Percentiles rank a stretch among this genome's conserved stretches.
phyloP scores from a whole-genome alignment of 1,284 basidiomycete species.

The Fomitopsis palustris region DNA sequence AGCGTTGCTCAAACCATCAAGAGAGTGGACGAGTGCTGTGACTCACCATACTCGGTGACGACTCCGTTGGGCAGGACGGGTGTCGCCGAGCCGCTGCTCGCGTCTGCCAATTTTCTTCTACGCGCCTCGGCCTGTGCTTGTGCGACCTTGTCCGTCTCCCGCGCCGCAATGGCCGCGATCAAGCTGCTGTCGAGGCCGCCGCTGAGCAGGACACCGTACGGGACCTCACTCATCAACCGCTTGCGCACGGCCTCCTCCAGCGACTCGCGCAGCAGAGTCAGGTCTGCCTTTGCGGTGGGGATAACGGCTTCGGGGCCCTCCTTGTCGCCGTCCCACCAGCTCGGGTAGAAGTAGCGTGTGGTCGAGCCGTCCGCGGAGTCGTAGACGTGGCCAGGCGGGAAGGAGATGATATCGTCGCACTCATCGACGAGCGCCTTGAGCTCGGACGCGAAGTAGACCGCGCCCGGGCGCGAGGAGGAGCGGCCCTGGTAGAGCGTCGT shows the following conservation, averaged over 20 bases:
- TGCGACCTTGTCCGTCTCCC: constrained; percentile 93
- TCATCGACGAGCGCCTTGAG: constrained; percentile 92
- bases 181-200: constrained; percentile 96
- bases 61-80: constrained; percentile 36
- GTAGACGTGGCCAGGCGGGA: constrained; percentile 96
- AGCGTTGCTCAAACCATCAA: neutral
- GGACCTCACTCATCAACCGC: constrained; percentile 98
- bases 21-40: neutral
- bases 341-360: constrained; percentile 80
- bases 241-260: constrained; percentile 94
- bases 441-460: constrained; percentile 93
- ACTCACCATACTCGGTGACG: constrained; percentile 55
- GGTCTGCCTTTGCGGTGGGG: constrained; percentile 68
- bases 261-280: constrained; percentile 72
- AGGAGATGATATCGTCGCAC: constrained; percentile 93
- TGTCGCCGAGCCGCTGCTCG: constrained; percentile 53
- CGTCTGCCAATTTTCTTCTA: constrained; percentile 54
- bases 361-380: constrained; percentile 79
- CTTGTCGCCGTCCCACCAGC: constrained; percentile 81
- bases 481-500: constrained; percentile 98
- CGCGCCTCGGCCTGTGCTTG: constrained; percentile 73
- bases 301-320: constrained; percentile 51
- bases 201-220: constrained; percentile 94
- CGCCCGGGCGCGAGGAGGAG: constrained; percentile 82
- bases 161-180: constrained; percentile 94